Conservation (phyloP, 2,329 filamentous ascomycete genomes). For the Diaporthe citriasiana region DNA sequence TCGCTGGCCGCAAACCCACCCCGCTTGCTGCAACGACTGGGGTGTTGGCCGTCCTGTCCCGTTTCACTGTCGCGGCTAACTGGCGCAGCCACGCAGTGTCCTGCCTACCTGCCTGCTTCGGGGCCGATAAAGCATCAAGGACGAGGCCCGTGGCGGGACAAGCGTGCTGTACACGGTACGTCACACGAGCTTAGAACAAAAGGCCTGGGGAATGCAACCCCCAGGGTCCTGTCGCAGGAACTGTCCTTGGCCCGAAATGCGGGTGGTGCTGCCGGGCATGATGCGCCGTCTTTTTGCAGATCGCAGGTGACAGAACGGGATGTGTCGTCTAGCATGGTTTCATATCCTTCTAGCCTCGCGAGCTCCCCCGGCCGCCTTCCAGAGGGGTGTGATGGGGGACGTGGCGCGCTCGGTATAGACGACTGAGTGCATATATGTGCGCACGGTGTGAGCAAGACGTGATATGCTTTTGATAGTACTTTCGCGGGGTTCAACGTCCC, state of each 20-base stretch:
- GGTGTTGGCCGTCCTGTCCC: constrained; percentile 18
- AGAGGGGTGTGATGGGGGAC: not conserved
- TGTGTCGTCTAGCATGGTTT: constrained; percentile 26
- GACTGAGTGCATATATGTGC: constrained; percentile 5
- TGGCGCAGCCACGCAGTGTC: constrained; percentile 17
- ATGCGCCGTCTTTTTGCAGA: constrained; percentile 22
- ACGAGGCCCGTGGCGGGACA: constrained; percentile 8
- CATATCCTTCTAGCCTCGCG: constrained; percentile 21
- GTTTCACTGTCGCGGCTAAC: constrained; percentile 32
- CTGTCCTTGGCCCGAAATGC: constrained; percentile 5
- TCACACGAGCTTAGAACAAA: constrained; percentile 8
- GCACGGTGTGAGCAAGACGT: constrained; percentile 20
- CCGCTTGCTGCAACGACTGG: constrained; percentile 14
- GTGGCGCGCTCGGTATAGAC: constrained; percentile 7
- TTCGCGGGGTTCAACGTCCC: constrained; percentile 8
- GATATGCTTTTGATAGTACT: not conserved
- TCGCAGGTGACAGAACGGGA: constrained; percentile 29
- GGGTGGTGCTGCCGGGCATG: constrained; percentile 14
- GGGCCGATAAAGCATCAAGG: constrained; percentile 29
- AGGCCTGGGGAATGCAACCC: constrained; percentile 14
- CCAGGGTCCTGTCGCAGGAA: constrained; percentile 24
- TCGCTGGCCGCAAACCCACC: constrained; percentile 17
- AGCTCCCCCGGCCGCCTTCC: constrained; percentile 8
- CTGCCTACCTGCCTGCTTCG: not conserved
- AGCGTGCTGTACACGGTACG: not conserved